These are phyloP conservation scores for Pouteria glomerata DNA, from an alignment of 148 eudicot species.

Conservation along the genomic window DNA sequence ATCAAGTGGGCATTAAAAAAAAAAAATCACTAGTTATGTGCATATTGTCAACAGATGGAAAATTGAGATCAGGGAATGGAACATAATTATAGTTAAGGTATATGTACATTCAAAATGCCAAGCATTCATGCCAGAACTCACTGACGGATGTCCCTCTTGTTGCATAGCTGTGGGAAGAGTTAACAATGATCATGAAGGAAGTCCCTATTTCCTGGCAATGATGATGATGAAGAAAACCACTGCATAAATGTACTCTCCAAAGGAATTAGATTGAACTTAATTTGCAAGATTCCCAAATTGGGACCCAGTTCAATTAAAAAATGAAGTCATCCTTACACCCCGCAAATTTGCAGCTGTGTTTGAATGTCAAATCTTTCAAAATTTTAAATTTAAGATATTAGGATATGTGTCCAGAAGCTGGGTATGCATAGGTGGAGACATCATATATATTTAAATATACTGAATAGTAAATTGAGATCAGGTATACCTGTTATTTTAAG, in stretches of 20 bases:
- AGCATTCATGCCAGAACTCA: slow-evolving; percentile 57
- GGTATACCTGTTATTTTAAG: too few relatives aligned
- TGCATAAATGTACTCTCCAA: not conserved
- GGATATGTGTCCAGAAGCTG: too few relatives aligned
- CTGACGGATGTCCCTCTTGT: slow-evolving; percentile 85
- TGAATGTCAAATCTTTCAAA: too few relatives aligned
- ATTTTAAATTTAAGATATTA: too few relatives aligned
- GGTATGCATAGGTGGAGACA: too few relatives aligned
- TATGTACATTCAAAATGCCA: not conserved
- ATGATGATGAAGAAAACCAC: not conserved
- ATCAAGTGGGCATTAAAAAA: not conserved
- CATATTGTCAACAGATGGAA: not conserved
- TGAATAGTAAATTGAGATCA: too few relatives aligned
- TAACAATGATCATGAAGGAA: slow-evolving; percentile 77
- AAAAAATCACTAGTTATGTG: not conserved
- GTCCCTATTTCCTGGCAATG: slow-evolving; percentile 65
- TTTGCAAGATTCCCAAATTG: not conserved
- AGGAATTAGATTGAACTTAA: not conserved
- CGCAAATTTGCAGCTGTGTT: too few relatives aligned
- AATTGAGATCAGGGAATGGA: not conserved
- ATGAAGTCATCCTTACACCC: too few relatives aligned
- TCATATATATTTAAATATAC: too few relatives aligned
- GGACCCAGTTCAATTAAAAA: not conserved
- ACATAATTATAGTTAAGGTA: not conserved
- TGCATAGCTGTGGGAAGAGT: slow-evolving; percentile 72